Percentiles rank a stretch among this genome's conserved stretches.
Conservation (phyloP, 2,329 filamentous ascomycete species). For the Fusarium napiforme region DNA sequence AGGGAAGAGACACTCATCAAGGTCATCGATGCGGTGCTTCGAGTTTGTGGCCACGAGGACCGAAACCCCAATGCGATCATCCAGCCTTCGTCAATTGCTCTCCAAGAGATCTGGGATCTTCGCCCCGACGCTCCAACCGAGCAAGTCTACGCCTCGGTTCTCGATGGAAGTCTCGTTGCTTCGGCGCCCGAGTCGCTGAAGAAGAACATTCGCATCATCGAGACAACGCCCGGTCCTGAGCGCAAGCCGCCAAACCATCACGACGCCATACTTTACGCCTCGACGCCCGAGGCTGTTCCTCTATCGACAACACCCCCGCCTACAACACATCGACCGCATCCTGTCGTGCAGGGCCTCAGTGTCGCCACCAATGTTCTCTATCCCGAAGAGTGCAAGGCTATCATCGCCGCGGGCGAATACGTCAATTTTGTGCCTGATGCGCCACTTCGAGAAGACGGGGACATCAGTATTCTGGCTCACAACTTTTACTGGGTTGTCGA, state of each 20-base stretch:
- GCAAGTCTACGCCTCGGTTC: conserved; percentile 66
- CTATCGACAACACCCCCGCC: conserved; percentile 57
- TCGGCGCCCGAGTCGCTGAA: conserved; percentile 51
- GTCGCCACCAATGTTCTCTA: conserved; percentile 71
- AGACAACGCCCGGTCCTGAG: conserved; percentile 67
- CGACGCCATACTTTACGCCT: conserved; percentile 72
- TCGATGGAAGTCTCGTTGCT: conserved; percentile 65
- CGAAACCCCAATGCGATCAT: conserved; percentile 51
- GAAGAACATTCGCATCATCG: conserved; percentile 65
- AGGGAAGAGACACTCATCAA: conserved; percentile 66
- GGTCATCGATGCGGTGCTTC: conserved; percentile 72
- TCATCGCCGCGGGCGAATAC: conserved; percentile 73
- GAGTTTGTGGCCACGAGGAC: conserved; percentile 72
- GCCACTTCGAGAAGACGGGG: conserved; percentile 72
- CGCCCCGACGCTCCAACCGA: conserved; percentile 55
- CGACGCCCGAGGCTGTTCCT: conserved; percentile 65
- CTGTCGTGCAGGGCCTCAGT: conserved; percentile 69
- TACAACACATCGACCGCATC: conserved; percentile 68
- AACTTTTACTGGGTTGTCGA: conserved; percentile 81
- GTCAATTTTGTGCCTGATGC: conserved; percentile 75
- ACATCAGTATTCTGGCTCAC: conserved; percentile 73
- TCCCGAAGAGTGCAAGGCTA: conserved; percentile 69
- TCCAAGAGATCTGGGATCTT: conserved; percentile 71
- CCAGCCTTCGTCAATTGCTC: conserved; percentile 58
- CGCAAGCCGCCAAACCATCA: conserved; percentile 77